Base-by-base conservation (phyloP, 176 grass and related monocot genomes). In the Alloteropsis semialata region DNA sequence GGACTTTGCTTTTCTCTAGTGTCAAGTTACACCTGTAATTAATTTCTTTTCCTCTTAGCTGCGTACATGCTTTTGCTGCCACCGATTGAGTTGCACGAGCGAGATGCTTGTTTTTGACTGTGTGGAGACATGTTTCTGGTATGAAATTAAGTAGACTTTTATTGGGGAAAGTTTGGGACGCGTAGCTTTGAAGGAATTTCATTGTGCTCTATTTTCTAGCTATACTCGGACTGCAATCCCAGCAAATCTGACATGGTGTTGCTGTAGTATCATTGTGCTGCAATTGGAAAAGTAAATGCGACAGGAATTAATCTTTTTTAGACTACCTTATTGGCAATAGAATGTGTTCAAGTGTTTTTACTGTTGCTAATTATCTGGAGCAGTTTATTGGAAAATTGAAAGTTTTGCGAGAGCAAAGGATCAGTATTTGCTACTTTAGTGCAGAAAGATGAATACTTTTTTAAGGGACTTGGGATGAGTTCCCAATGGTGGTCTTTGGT, bases 81-180 rank as follows among this genome's bases (percentile, higher is more conserved):
- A 28, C 19, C 25, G 30, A 45, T 60, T 75, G 48, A 45, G 46
- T 10, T 54, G 21, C 0, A 36, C 13, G 8, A n/a, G n/a, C 1
- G n/a, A 8, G 43, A 18, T 48, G 36, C 28, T 7, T 38, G 65
- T 19, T 54, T 54, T 22, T 39, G 30, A 36, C 6, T 56, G 18
- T 21, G 34, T 14, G 1, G 24, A 0, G 19, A n/a, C 21, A 10
- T 68, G 12, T 37, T 39, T 5, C 10, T 72, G 12, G 51, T 34
- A 41, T 38, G 42, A n/a, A n/a, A n/a, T n/a, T n/a, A n/a, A n/a
- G n/a, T n/a, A n/a, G n/a, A n/a, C n/a, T n/a, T n/a, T n/a, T n/a
- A 41, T 62, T 66, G 68, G 32, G 73, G 72, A 33, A 78, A 77
- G 54, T 51, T 64, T 57, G 55, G 32, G 54, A 64, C 32, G 22